Percentiles rank a stretch among this genome's conserved stretches.
phyloP scores from a whole-genome alignment of 345 rosid genomes.

The Salix arbutifolia region DNA sequence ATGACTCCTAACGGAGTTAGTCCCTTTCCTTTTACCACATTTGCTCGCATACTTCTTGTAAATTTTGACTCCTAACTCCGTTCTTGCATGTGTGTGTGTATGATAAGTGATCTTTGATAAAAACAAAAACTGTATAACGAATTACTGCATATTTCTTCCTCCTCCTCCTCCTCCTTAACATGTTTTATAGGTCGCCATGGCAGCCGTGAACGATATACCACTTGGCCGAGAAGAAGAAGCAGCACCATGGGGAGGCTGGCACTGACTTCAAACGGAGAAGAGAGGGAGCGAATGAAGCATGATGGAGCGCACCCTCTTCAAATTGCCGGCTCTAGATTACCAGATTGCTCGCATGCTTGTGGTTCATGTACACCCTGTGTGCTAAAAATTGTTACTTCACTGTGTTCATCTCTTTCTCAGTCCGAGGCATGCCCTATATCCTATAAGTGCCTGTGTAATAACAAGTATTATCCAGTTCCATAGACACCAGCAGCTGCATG shows the following conservation, averaged over 20 bases:
- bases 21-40: no score
- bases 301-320: neutral
- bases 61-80: no score
- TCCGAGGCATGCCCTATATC: slow-evolving; percentile 18
- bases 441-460: slow-evolving; percentile 15
- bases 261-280: neutral
- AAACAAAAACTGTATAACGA: no score
- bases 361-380: slow-evolving; percentile 21
- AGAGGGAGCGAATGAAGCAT: neutral
- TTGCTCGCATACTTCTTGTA: no score
- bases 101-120: no score
- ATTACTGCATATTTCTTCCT: no score
- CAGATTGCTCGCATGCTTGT: slow-evolving; percentile 21
- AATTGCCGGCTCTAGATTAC: slow-evolving; percentile 24
- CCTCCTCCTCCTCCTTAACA: no score
- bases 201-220: no score
- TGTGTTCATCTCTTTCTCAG: slow-evolving; percentile 1
- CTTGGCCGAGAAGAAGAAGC: neutral
- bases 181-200: neutral
- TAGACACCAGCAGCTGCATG: neutral
- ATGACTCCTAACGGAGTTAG: no score
- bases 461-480: slow-evolving; percentile 18
- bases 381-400: slow-evolving; percentile 5
- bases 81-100: no score
- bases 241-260: neutral